Conservation (phyloP, 2,329 filamentous ascomycete genomes). For the Cadophora sp. region DNA sequence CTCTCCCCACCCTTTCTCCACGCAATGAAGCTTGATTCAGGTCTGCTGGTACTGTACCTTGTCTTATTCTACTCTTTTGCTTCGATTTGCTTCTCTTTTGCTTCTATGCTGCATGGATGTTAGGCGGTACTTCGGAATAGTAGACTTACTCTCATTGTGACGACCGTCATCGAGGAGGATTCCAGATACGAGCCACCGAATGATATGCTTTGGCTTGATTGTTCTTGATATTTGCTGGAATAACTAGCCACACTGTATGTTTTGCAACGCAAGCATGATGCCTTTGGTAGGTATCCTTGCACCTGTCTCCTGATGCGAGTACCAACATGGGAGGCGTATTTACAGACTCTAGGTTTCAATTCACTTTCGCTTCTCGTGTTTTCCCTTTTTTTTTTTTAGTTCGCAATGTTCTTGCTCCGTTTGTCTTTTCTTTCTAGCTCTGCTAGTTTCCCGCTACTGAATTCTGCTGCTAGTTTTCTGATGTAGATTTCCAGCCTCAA, state of each 20-base stretch:
- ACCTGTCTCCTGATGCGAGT: background rate
- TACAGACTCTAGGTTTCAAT: background rate
- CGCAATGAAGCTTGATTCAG: slow-evolving; percentile 1
- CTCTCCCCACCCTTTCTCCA: background rate
- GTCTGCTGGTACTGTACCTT: background rate
- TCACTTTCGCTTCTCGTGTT: background rate
- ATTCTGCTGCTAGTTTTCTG: background rate
- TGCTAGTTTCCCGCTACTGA: too few relatives aligned
- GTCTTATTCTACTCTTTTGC: background rate
- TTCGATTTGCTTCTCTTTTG: background rate
- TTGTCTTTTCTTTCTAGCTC: too few relatives aligned
- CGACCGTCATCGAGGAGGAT: background rate
- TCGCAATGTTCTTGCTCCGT: too few relatives aligned
- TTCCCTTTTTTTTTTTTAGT: too few relatives aligned
- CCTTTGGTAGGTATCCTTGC: background rate
- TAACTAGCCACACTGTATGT: background rate
- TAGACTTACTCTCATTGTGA: background rate
- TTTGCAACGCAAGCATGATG: background rate
- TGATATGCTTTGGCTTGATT: background rate
- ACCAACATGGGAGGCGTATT: background rate
- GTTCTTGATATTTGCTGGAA: background rate
- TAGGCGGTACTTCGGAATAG: background rate
- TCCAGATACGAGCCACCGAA: slow-evolving; percentile 11
- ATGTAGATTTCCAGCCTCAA: background rate
- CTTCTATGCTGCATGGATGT: background rate